phyloP scores from a whole-genome alignment of 306 rosid genomes.

The Carpinus viminea region DNA sequence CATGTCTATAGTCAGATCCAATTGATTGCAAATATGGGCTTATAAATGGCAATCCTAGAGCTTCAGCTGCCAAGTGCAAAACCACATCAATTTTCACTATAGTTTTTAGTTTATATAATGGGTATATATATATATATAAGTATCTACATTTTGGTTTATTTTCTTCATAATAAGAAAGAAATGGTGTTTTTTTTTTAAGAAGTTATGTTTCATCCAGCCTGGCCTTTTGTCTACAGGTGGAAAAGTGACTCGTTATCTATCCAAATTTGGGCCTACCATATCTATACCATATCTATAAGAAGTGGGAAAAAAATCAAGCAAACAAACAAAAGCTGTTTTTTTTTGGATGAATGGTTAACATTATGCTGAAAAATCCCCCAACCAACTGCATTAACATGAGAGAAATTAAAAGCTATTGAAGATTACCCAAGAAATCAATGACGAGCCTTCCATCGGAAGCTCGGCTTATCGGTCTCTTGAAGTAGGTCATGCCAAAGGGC shows the following conservation, averaged over 20 bases:
- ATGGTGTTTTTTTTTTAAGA: not conserved
- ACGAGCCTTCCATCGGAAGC: slow-evolving; percentile 84
- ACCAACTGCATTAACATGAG: not conserved
- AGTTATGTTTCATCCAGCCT: not conserved
- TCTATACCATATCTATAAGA: not conserved
- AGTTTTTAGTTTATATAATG: no score
- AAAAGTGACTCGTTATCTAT: not conserved
- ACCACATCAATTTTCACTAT: not conserved
- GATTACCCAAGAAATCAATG: slow-evolving; percentile 74
- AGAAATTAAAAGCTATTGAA: not conserved
- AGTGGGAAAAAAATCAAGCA: not conserved
- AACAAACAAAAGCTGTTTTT: not conserved
- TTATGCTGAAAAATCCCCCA: not conserved
- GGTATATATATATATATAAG: no score
- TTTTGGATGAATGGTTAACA: no score
- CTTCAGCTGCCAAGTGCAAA: slow-evolving; percentile 53
- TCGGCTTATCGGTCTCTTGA: slow-evolving; percentile 66
- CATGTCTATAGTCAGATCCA: slow-evolving; percentile 61
- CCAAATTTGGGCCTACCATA: not conserved
- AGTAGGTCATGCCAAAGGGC: slow-evolving; percentile 69
- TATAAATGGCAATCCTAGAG: slow-evolving; percentile 59
- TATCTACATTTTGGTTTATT: not conserved
- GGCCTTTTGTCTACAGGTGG: not conserved
- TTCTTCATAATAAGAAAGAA: not conserved
- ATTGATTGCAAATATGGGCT: slow-evolving; percentile 78